Conservation (phyloP, 228 moss, liverwort and hornwort species). For the Sphagnum magellanicum region DNA sequence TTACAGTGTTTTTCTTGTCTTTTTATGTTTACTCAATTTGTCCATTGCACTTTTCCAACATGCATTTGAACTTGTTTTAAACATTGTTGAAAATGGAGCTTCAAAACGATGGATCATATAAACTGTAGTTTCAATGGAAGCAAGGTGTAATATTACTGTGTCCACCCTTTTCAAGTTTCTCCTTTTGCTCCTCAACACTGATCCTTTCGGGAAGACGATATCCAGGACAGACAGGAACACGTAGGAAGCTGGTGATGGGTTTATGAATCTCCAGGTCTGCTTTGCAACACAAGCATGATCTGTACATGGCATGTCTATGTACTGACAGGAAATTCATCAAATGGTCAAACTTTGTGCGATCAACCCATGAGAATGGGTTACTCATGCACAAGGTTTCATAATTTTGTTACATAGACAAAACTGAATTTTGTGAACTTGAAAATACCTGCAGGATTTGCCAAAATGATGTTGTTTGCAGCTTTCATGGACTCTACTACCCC, state of each 20-base stretch:
- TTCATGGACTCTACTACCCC: constrained; percentile 23
- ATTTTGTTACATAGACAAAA: no score
- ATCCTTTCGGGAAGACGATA: constrained; percentile 54
- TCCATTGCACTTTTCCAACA: no score
- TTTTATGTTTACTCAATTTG: no score
- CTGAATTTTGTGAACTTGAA: neutral
- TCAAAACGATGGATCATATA: no score
- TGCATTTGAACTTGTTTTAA: no score
- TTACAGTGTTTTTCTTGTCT: no score
- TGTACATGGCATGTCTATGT: no score
- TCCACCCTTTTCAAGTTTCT: constrained; percentile 62
- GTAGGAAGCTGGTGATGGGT: constrained; percentile 53
- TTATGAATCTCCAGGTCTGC: constrained; percentile 40
- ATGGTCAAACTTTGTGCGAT: neutral
- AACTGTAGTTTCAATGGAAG: no score
- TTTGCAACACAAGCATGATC: neutral
- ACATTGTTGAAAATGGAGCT: no score
- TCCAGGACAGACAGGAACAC: constrained; percentile 58
- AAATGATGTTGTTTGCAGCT: neutral
- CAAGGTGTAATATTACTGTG: neutral
- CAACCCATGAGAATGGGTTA: no score
- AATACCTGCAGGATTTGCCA: neutral
- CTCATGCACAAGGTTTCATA: no score
- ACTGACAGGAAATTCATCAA: no score
- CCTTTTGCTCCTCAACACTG: constrained; percentile 52